Percentiles rank a stretch among this genome's conserved stretches.
Conservation (phyloP, 495 filamentous ascomycete species). For the Daldinia concentrica region DNA sequence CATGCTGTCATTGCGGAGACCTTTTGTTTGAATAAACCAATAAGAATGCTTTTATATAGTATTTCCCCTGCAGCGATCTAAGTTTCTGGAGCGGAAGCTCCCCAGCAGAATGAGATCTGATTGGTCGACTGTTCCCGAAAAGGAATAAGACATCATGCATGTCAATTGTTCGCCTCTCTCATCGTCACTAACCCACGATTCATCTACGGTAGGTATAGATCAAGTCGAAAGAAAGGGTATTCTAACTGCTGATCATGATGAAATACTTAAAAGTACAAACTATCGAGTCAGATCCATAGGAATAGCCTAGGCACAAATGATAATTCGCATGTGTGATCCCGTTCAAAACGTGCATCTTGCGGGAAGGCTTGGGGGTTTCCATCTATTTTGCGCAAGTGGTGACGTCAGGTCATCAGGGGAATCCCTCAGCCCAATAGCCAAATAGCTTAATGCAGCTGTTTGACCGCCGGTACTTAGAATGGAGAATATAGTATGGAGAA, state of each 20-base stretch:
- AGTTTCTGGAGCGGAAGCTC: constrained; percentile 26
- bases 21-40: constrained; percentile 1
- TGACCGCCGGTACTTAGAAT: constrained; percentile 1
- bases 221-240: constrained; percentile 6
- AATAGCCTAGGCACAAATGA: constrained; percentile 20
- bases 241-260: constrained; percentile 32
- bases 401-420: constrained; percentile 37
- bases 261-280: constrained; percentile 6
- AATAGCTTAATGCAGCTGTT: constrained; percentile 17
- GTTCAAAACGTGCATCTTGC: neutral
- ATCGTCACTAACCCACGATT: constrained; percentile 17
- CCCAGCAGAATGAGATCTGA: neutral
- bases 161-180: constrained; percentile 13
- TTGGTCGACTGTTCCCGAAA: constrained; percentile 36
- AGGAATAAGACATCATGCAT: constrained; percentile 30
- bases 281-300: neutral
- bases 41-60: neutral
- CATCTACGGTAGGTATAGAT: constrained; percentile 23
- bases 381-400: constrained; percentile 19
- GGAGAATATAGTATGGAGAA: neutral
- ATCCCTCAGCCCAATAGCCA: constrained; percentile 7
- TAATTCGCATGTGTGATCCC: constrained; percentile 15
- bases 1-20: constrained; percentile 40
- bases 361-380: neutral
- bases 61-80: constrained; percentile 34